Conservation (phyloP, 495 filamentous ascomycete species). For the Xylaria palmicola region DNA sequence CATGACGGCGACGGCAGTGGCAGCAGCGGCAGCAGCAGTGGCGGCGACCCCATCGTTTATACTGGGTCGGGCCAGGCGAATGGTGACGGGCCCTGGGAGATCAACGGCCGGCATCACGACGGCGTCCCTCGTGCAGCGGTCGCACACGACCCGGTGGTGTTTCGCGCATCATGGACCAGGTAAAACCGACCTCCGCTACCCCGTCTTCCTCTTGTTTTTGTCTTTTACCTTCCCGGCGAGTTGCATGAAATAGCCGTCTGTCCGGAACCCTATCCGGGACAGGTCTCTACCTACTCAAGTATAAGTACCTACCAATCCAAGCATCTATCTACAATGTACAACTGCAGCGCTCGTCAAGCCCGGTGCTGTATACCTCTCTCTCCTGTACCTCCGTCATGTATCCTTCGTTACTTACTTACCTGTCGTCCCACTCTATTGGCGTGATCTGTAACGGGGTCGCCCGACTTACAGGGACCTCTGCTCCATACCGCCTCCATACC, state of each 20-base stretch:
- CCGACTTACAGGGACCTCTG: not conserved
- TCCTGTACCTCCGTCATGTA: no score
- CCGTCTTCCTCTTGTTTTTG: not conserved
- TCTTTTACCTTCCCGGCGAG: not conserved
- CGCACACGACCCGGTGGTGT: not conserved
- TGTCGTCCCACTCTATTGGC: not conserved
- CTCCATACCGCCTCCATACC: not conserved
- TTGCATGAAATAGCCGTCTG: not conserved
- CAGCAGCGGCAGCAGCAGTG: conserved; percentile 1
- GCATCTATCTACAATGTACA: no score
- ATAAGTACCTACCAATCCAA: no score
- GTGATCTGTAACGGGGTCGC: not conserved
- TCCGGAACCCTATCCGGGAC: no score
- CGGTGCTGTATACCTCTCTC: no score
- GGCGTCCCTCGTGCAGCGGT: not conserved
- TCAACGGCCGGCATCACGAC: not conserved
- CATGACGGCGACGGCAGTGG: conserved; percentile 5
- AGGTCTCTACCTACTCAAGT: no score
- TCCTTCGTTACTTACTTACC: not conserved
- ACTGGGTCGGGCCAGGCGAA: conserved; percentile 8
- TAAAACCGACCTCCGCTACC: not conserved
- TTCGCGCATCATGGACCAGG: conserved; percentile 1
- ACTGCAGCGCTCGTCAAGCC: no score
- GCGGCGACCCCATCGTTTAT: not conserved
- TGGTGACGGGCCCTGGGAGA: conserved; percentile 2